Evolutionary conservation across 192 early-diverging fungal species (phyloP), one percentile per base, ranked within the genome.

Genomic region (Linnemannia zychae): DNA sequence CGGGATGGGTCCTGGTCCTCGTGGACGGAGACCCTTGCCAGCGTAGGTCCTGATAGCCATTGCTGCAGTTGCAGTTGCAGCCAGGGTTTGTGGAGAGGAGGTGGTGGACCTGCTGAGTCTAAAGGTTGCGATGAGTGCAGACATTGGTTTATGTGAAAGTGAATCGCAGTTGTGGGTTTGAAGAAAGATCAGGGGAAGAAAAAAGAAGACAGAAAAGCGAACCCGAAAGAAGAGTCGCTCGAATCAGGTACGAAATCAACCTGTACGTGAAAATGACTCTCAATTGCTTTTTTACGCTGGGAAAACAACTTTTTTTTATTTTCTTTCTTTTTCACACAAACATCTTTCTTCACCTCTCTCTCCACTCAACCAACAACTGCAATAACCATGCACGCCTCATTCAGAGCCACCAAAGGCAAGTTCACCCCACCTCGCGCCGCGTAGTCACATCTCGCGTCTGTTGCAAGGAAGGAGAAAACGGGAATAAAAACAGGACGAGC

Each of bases 1-100:
- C 6, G 96, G 95, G 38, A 96, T 78, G 24, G 96, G 95, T 7
- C 90, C 90, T 11, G 96, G 87, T 34, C 87, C 82, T 16, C 74
- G 67, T 31, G 76, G 81, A 20, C 81, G 81, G 24, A 84, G 46
- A 17, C 83, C 78, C 49, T 48, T 71, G 9, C 40, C 40, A 7
- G 74, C 67, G 63, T 74, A 80, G 24, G 71, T 66, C 52, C 69
- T 38, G 18, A 31, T 18, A 24, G 46, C 3, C 24, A 53, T 68
- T 11, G 67, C 22, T n/a, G 37, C 36, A 1, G 34, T 44, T 47
- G 60, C 40, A 2, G 44, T 28, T 36, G 22, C 13, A 47, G 38
- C 16, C 16, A 50, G 22, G 1, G 22, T 24, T 75, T 16, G 20
- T 40, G 7, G 9, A 16, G 65, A 48, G 75, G 28, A 16, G 24